These are phyloP conservation scores for Dendrobium chrysotoxum DNA, from an alignment of 106 monocot species.

Conservation along the genomic window DNA sequence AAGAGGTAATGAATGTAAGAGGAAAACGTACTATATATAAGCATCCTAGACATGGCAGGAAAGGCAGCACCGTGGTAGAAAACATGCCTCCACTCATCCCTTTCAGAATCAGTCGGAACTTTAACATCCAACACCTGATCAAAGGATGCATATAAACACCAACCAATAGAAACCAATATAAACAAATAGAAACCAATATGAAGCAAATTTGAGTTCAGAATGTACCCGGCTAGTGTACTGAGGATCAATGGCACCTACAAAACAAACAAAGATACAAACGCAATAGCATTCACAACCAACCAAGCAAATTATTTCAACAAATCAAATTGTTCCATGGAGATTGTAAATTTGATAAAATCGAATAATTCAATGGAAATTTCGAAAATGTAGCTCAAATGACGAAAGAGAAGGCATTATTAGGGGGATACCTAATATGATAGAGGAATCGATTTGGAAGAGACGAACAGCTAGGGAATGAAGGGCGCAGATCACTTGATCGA, in stretches of 20 bases:
- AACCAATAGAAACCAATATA: neutral
- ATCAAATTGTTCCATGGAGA: neutral
- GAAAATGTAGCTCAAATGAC: neutral
- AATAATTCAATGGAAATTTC: neutral
- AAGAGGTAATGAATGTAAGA: neutral
- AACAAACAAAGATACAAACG: conserved; percentile 4
- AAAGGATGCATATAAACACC: neutral
- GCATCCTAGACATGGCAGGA: conserved; percentile 58
- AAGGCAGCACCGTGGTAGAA: conserved; percentile 77
- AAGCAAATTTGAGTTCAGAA: neutral
- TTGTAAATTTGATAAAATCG: too few relatives aligned
- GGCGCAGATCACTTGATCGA: conserved; percentile 72
- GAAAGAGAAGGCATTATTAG: neutral
- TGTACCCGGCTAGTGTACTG: conserved; percentile 40
- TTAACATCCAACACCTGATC: conserved; percentile 35
- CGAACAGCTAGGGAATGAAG: conserved; percentile 68
- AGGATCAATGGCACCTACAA: conserved; percentile 44
- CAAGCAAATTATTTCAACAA: neutral
- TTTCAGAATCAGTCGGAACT: conserved; percentile 31
- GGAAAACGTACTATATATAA: conserved; percentile 53
- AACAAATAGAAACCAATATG: neutral
- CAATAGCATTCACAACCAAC: neutral
- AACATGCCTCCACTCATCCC: conserved; percentile 27
- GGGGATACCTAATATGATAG: conserved; percentile 36
- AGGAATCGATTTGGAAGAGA: conserved; percentile 74